These are phyloP conservation scores for Fragilariopsis cylindrus DNA, from an alignment of 108 stramenopile species.

Conservation along the genomic window DNA sequence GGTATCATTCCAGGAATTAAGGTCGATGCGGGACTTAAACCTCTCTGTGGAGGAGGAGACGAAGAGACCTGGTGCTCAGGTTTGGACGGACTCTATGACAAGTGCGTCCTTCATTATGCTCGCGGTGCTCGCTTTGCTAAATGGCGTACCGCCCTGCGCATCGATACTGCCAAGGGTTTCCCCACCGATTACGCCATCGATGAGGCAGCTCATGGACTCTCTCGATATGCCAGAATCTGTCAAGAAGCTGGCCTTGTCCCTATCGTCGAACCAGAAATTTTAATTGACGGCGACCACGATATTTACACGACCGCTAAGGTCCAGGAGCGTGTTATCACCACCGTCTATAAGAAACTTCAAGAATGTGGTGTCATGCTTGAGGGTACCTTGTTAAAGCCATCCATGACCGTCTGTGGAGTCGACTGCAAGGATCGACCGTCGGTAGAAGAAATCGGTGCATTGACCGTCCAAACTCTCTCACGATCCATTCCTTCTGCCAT, in stretches of 20 bases:
- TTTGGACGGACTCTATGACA: conserved; percentile 23
- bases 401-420: conserved; percentile 21
- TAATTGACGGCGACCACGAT: conserved; percentile 22
- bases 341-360: conserved; percentile 23
- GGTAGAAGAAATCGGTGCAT: conserved; percentile 9
- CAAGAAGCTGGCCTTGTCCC: conserved; percentile 20
- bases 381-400: conserved; percentile 18
- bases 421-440: conserved; percentile 1
- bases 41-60: conserved; percentile 19
- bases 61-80: conserved; percentile 25
- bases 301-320: conserved; percentile 22
- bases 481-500: conserved; percentile 24
- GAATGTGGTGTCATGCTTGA: conserved; percentile 21
- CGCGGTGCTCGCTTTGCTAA: conserved; percentile 21
- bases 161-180: conserved; percentile 17
- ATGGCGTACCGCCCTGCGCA: conserved; percentile 23
- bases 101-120: conserved; percentile 15
- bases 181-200: conserved; percentile 25
- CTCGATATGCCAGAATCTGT: conserved; percentile 17
- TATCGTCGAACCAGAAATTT: conserved; percentile 17
- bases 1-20: conserved; percentile 24
- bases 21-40: conserved; percentile 23
- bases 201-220: conserved; percentile 20
- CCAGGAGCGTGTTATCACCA: conserved; percentile 21
- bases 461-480: conserved; percentile 18